Evolutionary conservation across 495 filamentous ascomycete species (phyloP).

Genomic region (Apodospora peruviana): DNA sequence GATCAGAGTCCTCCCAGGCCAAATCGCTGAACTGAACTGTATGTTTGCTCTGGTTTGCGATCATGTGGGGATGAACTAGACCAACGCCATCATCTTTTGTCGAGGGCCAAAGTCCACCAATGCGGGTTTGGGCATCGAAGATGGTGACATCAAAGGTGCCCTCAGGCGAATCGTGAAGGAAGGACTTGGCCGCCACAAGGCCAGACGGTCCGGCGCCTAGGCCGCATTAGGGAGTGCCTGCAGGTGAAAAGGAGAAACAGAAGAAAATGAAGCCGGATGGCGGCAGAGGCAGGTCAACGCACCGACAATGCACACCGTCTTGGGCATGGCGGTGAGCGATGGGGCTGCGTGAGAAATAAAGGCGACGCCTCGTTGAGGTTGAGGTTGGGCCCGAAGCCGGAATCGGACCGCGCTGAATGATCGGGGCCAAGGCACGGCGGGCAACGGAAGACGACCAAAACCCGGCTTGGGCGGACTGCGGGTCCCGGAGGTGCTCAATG

Average conservation of each 20-base stretch:
- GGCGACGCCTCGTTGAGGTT: neutral
- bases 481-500: too few species aligned
- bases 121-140: conserved; percentile 57
- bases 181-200: conserved; percentile 73
- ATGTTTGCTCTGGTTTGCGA: conserved; percentile 73
- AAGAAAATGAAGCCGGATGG: neutral
- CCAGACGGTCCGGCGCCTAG: conserved; percentile 76
- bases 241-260: neutral
- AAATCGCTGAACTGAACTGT: conserved; percentile 77
- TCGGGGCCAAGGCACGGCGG: conserved; percentile 9
- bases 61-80: conserved; percentile 61
- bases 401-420: conserved; percentile 4
- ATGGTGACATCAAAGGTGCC: conserved; percentile 61
- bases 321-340: conserved; percentile 25
- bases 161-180: conserved; percentile 54
- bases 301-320: conserved; percentile 67
- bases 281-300: too few species aligned
- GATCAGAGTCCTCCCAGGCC: conserved; percentile 52
- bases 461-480: too few species aligned
- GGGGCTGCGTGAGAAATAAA: neutral
- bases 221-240: neutral
- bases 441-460: neutral
- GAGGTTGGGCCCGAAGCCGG: neutral
- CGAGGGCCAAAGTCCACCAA: conserved; percentile 76
- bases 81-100: conserved; percentile 34